Evolutionary conservation across 306 rosid species (phyloP).

Genomic region (Lathyrus oleraceus): DNA sequence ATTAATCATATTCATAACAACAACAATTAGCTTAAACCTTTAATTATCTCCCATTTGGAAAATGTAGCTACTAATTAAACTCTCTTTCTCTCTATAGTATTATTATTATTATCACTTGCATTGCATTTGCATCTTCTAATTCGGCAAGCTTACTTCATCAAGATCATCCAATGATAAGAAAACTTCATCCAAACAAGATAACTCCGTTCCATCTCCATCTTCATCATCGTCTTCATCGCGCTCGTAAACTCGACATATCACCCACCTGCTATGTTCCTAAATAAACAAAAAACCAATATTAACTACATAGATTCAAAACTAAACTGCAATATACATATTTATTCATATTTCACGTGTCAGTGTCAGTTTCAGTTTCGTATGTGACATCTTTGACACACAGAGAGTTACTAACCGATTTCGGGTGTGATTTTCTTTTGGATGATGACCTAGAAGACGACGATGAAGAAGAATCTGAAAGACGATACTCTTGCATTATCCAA

Average conservation of each 20-base stretch:
- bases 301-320: no score
- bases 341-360: no score
- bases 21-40: conserved; percentile 28
- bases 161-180: conserved; percentile 94
- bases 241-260: conserved; percentile 78
- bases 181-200: conserved; percentile 96
- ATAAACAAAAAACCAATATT: not conserved
- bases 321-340: no score
- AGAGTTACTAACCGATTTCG: conserved; percentile 56
- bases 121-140: conserved; percentile 39
- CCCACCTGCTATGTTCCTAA: conserved; percentile 78
- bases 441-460: conserved; percentile 54
- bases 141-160: conserved; percentile 88
- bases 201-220: conserved; percentile 66
- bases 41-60: conserved; percentile 41
- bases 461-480: conserved; percentile 50
- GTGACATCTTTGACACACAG: no score
- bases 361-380: not conserved
- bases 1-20: not conserved
- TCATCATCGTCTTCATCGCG: conserved; percentile 39
- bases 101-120: conserved; percentile 34
- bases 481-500: conserved; percentile 93
- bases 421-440: conserved; percentile 58
- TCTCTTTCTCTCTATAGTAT: not conserved
- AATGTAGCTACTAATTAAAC: conserved; percentile 35